Evolutionary conservation across 495 filamentous ascomycete genomes (phyloP).

Genomic region (Hypomontagnella monticulosa): DNA sequence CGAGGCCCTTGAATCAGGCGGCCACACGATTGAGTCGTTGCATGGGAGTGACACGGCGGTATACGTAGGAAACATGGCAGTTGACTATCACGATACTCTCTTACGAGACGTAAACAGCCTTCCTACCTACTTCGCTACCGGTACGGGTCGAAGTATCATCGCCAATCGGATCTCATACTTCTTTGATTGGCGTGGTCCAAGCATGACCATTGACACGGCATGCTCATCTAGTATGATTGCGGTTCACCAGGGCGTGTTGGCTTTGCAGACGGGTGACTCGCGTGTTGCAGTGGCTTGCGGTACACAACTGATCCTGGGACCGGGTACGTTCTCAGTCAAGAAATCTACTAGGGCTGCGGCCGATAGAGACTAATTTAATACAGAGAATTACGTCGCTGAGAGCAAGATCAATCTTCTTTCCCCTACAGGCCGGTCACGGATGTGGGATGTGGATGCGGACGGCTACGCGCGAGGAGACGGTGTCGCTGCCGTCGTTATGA

Average conservation of each 20-base stretch:
- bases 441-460: conserved; percentile 55
- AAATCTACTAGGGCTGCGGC: too few species aligned
- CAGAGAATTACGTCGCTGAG: conserved; percentile 18
- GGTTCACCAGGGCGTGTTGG: conserved; percentile 60
- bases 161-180: conserved; percentile 61
- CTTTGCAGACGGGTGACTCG: conserved; percentile 57
- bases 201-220: conserved; percentile 83
- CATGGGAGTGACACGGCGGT: conserved; percentile 58
- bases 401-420: conserved; percentile 31
- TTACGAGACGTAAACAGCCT: conserved; percentile 36
- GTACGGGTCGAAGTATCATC: conserved; percentile 49
- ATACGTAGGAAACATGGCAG: conserved; percentile 58
- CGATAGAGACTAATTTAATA: too few species aligned
- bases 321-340: too few species aligned
- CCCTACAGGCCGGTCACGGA: conserved; percentile 15
- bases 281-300: conserved; percentile 57
- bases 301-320: conserved; percentile 50
- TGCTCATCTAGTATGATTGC: conserved; percentile 66
- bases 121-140: conserved; percentile 56
- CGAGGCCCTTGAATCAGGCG: conserved; percentile 61
- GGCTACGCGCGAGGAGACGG: conserved; percentile 69
- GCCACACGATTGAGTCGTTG: conserved; percentile 50
- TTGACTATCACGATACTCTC: conserved; percentile 55
- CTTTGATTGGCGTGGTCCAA: conserved; percentile 59
- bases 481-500: conserved; percentile 59